These are phyloP conservation scores for Eimeria sp. DNA, from an alignment of 169 alveolate species.

Conservation along the genomic window DNA sequence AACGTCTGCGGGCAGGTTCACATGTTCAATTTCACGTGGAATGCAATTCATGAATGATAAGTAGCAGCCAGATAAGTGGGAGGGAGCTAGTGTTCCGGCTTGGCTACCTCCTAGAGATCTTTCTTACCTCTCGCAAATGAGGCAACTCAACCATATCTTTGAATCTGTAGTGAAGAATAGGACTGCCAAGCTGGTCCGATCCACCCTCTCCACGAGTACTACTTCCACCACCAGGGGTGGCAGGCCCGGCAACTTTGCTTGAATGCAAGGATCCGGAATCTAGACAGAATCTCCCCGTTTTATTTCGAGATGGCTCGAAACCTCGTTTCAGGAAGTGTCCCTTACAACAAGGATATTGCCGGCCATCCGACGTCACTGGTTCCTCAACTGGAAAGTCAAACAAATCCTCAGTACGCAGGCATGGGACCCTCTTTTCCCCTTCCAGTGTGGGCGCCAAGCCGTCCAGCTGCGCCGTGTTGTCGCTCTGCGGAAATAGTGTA, in stretches of 20 bases:
- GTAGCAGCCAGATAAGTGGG: neutral
- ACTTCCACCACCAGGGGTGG: neutral
- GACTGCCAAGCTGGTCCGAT: neutral
- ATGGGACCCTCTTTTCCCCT: neutral
- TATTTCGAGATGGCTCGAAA: neutral
- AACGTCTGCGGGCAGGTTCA: constrained; percentile 9
- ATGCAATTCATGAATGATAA: neutral
- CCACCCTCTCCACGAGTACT: constrained; percentile 52
- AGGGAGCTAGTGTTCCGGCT: neutral
- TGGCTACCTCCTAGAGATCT: neutral
- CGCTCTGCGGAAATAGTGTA: constrained; percentile 21
- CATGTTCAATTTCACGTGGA: neutral
- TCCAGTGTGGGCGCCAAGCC: neutral
- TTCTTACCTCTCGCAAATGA: constrained; percentile 65
- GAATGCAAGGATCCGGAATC: neutral
- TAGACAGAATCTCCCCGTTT: neutral
- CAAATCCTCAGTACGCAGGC: constrained; percentile 53
- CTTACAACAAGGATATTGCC: neutral
- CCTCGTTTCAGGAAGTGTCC: constrained; percentile 1
- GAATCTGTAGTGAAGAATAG: constrained; percentile 52
- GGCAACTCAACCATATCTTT: constrained; percentile 72
- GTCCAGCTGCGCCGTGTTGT: neutral
- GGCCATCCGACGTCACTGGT: neutral
- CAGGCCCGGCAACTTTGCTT: neutral
- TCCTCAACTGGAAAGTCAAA: constrained; percentile 26